Evolutionary conservation across 1,284 basidiomycete species (phyloP), one percentile per base, ranked within the genome.

Genomic region (Cystobasidiaceae sp.): DNA sequence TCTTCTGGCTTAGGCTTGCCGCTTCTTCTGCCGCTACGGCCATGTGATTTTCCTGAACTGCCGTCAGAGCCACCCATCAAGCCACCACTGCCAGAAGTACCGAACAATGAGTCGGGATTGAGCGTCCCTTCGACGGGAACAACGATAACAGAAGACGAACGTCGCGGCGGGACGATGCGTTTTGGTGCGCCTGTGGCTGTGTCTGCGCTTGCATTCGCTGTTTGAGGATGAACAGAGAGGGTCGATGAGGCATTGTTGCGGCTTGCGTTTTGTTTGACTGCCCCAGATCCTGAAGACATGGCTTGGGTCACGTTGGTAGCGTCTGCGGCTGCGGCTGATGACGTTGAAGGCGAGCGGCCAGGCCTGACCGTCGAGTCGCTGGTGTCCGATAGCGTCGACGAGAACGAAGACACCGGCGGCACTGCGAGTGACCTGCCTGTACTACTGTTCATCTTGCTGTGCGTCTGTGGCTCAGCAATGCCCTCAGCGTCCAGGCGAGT

Each of bases 1-100:
- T 89, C 44, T 74, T 76, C 55, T 73, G 76, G 19, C 77, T 82
- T 58, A 32, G n/a, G n/a, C n/a, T n/a, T n/a, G n/a, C n/a, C n/a
- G n/a, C n/a, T n/a, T n/a, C n/a, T n/a, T n/a, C n/a, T n/a, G n/a
- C n/a, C n/a, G n/a, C n/a, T n/a, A n/a, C n/a, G n/a, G n/a, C n/a
- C n/a, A n/a, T n/a, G n/a, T n/a, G n/a, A n/a, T n/a, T n/a, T n/a
- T n/a, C n/a, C n/a, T n/a, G n/a, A n/a, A n/a, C n/a, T n/a, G n/a
- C n/a, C n/a, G n/a, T n/a, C n/a, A n/a, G n/a, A n/a, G n/a, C n/a
- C n/a, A n/a, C n/a, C n/a, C n/a, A n/a, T n/a, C n/a, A n/a, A n/a
- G n/a, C 27, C 11, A 46, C 45, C 23, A 46, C 23, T 46, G 45
- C 32, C 44, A 4, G 54, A 43, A 44, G 54, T 9, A 43, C 25